Base-by-base conservation (phyloP, 1,284 basidiomycete species). In the Microbotryum lychnidis-dioicae region DNA sequence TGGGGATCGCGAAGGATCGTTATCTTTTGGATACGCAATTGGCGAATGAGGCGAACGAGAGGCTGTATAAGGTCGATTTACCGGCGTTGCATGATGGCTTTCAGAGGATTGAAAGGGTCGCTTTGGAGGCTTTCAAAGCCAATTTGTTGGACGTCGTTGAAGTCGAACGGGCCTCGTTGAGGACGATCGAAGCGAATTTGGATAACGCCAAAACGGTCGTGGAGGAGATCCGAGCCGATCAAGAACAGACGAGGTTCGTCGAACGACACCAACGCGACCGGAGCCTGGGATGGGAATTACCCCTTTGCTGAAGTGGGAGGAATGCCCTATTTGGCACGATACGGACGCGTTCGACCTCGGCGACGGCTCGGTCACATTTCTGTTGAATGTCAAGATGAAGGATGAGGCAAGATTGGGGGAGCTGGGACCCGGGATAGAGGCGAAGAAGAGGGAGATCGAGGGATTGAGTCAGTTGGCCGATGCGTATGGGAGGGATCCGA, bases 371-470 rank as follows among this genome's bases (percentile, higher is more conserved):
- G 31, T 58, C 20, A 52, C 44, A 25, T 69, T 65, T 54, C 56
- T 69, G 7, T 62, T 65, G 20, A 69, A 69, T 59, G 49, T 69
- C 49, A 61, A 65, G 50, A 18, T 53, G 20, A 61, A 60, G 21
- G 45, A 61, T 27, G 21, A 18, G 60, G 75, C 74, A 46, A 86
- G 85, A 73, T 70, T 87, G 18, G 72, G 77, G 59, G 87, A 89
- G 66, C 70, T 88, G 18, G 73, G 70, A 20, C 78, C 83, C 2
- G 70, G 83, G 12, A 77, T 87, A 20, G 77, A 80, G 46, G 70
- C 78, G 8, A 87, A 87, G 73, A 79, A 79, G 46, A 77, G 76
- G 53, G 87, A 88, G 58, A 75, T 80, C 20, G 79, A 82, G 29
- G 80, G 83, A 57, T 75, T 85, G 29, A 68, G 72, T 14, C 79